Conservation (phyloP, 176 grass and related monocot species). For the Poa annua region DNA sequence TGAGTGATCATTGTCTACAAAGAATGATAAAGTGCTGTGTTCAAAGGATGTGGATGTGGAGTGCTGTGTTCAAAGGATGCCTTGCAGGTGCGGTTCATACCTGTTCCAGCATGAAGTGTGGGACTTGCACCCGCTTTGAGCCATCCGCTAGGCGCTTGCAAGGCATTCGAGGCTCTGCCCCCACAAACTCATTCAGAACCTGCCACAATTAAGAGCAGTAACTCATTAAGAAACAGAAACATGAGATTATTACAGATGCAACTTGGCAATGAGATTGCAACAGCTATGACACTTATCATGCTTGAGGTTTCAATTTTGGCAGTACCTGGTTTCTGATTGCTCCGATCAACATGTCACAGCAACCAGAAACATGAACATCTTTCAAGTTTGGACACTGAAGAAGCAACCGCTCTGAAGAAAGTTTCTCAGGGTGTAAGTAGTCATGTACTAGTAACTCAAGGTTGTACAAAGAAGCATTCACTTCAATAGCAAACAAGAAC, state of each 20-base stretch:
- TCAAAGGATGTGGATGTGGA: not conserved
- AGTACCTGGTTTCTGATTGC: slow-evolving; percentile 88
- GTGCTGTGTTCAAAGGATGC: not conserved
- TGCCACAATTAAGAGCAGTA: slow-evolving; percentile 23
- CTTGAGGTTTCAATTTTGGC: not conserved
- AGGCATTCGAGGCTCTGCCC: slow-evolving; percentile 40
- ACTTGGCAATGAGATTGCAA: not conserved
- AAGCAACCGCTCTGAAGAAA: slow-evolving; percentile 71
- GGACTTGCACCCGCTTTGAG: slow-evolving; percentile 84
- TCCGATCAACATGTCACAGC: slow-evolving; percentile 85
- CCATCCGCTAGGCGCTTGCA: slow-evolving; percentile 83
- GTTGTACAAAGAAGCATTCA: not conserved
- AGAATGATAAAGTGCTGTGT: not conserved
- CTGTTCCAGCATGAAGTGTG: slow-evolving; percentile 62
- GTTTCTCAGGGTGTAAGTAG: slow-evolving; percentile 16
- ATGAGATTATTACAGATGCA: not conserved
- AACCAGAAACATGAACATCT: slow-evolving; percentile 75
- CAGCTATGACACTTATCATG: not conserved
- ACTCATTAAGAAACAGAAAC: slow-evolving; percentile 1
- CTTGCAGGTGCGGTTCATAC: slow-evolving; percentile 1
- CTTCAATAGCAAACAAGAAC: slow-evolving; percentile 8
- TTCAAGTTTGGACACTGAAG: slow-evolving; percentile 88
- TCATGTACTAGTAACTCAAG: not conserved
- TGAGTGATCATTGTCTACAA: too few relatives aligned
- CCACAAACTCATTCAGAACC: slow-evolving; percentile 78